Evolutionary conservation across 768 basidiomycete species (phyloP), one percentile per base, ranked within the genome.

Genomic region (Filobasidium wieringae): DNA sequence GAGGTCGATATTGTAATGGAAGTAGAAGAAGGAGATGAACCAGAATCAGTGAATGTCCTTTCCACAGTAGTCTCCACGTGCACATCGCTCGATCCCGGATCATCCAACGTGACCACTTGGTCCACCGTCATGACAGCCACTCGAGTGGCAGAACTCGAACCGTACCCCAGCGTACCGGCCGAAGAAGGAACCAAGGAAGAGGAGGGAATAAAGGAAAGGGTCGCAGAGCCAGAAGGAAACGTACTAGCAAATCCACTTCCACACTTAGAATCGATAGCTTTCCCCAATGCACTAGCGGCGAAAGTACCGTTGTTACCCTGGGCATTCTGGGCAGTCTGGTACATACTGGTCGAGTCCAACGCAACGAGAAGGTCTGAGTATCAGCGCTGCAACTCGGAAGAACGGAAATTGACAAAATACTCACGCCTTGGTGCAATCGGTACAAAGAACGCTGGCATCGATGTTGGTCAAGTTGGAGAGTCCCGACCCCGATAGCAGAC

Each of bases 371-470:
- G n/a, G n/a, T n/a, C n/a, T n/a, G n/a, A 19, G 22, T 47, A 22
- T 40, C 37, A 40, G 37, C 11, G 45, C 9, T 24, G 24, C 12
- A 24, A 31, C 11, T 12, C 11, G 12, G 29, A 31, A 51, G 22
- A 15, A 12, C 11, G 29, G 33, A 12, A 26, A 24, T 29, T 51
- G 22, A 31, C 8, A 51, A 19, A 9, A 0, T 3, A 64, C 68
- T 63, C 56, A 72, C 68, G 57, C 68, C 40, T 66, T 59, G 22
- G 65, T 65, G 65, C 74, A 75, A 43, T 65, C 65, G 11, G 73
- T 72, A 62, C 74, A 75, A 39, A 74, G 66, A 1, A 60, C 53
- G 12, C 65, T 68, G 14, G 60, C 39, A n/a, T 56, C 39, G 2
- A 68, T 37, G 4, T 55, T 24, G 37, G 51, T 27, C 34, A 74